These are phyloP conservation scores for Phytophthora palmivora DNA, from an alignment of 352 stramenopile species.

Conservation along the genomic window DNA sequence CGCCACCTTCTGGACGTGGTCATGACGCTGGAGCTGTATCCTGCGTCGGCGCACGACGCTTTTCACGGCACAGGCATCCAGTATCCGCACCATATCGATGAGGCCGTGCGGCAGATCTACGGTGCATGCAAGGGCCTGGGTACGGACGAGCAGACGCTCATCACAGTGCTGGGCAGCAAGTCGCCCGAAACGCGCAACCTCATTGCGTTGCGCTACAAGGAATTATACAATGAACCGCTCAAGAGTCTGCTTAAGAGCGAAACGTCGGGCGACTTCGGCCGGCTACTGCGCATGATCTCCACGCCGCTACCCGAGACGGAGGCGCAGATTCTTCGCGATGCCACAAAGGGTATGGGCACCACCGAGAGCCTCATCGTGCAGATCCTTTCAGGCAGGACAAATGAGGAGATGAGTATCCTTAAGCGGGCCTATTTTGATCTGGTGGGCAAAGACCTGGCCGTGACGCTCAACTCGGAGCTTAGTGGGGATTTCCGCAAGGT, in stretches of 20 bases:
- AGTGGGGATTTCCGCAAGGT: constrained; percentile 82
- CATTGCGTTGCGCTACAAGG: constrained; percentile 74
- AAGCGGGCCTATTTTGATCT: constrained; percentile 82
- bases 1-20: not conserved
- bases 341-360: constrained; percentile 77
- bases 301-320: constrained; percentile 75
- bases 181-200: constrained; percentile 73
- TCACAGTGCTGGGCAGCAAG: constrained; percentile 69
- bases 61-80: constrained; percentile 55
- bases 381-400: constrained; percentile 73
- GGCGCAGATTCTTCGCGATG: constrained; percentile 69
- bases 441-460: constrained; percentile 71
- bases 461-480: constrained; percentile 71
- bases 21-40: constrained; percentile 64
- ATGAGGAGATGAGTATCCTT: constrained; percentile 83
- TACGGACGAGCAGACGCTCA: constrained; percentile 81
- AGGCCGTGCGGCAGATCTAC: constrained; percentile 75
- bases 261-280: constrained; percentile 78
- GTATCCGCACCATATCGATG: constrained; percentile 62
- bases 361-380: constrained; percentile 75
- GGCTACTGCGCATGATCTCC: constrained; percentile 76
- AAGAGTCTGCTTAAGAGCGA: constrained; percentile 69
- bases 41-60: constrained; percentile 57
- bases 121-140: constrained; percentile 68
- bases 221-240: constrained; percentile 69